Evolutionary conservation across 1,284 basidiomycete genomes (phyloP).

Genomic region (Filobasidium uniguttulatum): DNA sequence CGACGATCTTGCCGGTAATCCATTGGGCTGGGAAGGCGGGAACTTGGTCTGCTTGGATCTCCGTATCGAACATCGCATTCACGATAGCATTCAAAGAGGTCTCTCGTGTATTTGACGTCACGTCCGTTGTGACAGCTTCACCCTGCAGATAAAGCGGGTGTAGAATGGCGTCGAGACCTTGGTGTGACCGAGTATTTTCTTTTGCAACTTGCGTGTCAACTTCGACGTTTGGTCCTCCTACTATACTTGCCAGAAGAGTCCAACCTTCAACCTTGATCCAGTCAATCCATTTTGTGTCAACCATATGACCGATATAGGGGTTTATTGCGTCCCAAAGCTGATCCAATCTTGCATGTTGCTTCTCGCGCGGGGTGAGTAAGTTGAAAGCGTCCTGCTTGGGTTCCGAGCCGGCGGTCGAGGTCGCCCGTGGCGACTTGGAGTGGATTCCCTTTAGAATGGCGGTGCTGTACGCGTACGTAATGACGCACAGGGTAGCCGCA

Average conservation of each 20-base stretch:
- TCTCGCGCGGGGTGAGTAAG: slow-evolving; percentile 22
- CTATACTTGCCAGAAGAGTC: slow-evolving; percentile 28
- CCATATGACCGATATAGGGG: slow-evolving; percentile 9
- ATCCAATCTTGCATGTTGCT: background rate
- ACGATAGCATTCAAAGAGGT: slow-evolving; percentile 5
- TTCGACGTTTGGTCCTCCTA: too few relatives aligned
- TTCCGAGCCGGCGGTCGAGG: slow-evolving; percentile 18
- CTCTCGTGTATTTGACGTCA: slow-evolving; percentile 3
- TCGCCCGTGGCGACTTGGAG: slow-evolving; percentile 28
- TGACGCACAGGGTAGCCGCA: too few relatives aligned
- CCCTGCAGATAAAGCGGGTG: slow-evolving; percentile 1
- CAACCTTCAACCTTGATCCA: slow-evolving; percentile 25
- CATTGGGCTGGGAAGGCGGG: background rate
- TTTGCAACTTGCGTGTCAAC: too few relatives aligned
- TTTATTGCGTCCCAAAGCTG: background rate
- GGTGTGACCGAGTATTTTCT: background rate
- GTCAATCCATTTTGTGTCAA: slow-evolving; percentile 25
- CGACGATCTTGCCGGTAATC: slow-evolving; percentile 4
- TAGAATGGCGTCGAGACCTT: slow-evolving; percentile 4
- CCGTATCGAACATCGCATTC: background rate
- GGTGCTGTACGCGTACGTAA: slow-evolving; percentile 31
- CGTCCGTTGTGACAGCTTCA: slow-evolving; percentile 3
- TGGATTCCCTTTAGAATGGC: slow-evolving; percentile 17
- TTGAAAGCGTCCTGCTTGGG: slow-evolving; percentile 27
- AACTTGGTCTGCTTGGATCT: slow-evolving; percentile 2